A percentile compares a stretch with the other conserved stretches of the same genome.
Evolutionary conservation across 768 basidiomycete genomes (phyloP).

Genomic region (button mushroom (Agaricus bisporus)): DNA sequence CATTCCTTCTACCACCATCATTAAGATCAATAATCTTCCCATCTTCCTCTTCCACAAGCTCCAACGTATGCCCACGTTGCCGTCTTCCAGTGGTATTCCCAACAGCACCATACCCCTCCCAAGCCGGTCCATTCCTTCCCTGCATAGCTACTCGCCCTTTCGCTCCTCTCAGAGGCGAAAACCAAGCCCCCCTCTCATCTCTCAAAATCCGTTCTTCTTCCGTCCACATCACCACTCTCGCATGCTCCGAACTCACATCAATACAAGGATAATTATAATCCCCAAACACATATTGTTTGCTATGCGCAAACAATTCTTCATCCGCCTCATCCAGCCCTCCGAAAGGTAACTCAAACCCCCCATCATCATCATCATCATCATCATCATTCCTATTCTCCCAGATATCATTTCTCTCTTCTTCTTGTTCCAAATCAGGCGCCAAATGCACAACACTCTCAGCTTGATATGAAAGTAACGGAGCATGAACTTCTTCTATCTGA

Average conservation of each 20-base stretch:
- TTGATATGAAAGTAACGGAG: slow-evolving; percentile 67
- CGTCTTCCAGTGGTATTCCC: slow-evolving; percentile 19
- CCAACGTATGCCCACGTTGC: slow-evolving; percentile 10
- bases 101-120: slow-evolving; percentile 57
- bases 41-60: slow-evolving; percentile 13
- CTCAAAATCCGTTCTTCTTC: slow-evolving; percentile 82
- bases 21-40: slow-evolving; percentile 43
- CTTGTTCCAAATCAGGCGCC: slow-evolving; percentile 43
- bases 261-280: slow-evolving; percentile 89
- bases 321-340: slow-evolving; percentile 62
- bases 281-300: slow-evolving; percentile 78
- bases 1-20: slow-evolving; percentile 24
- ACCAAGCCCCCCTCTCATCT: slow-evolving; percentile 70
- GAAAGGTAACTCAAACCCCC: slow-evolving; percentile 61
- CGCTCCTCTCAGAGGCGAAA: slow-evolving; percentile 50
- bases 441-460: slow-evolving; percentile 60
- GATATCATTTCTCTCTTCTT: slow-evolving; percentile 33
- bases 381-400: slow-evolving; percentile 25
- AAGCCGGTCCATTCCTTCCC: slow-evolving; percentile 32
- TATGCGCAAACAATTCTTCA: slow-evolving; percentile 71
- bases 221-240: slow-evolving; percentile 61
- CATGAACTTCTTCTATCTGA: slow-evolving; percentile 54
- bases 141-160: slow-evolving; percentile 34
- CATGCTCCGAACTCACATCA: slow-evolving; percentile 78
- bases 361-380: slow-evolving; percentile 19